Evolutionary conservation across 257 asterid species (phyloP).

Genomic region (Marsdenia floribunda): DNA sequence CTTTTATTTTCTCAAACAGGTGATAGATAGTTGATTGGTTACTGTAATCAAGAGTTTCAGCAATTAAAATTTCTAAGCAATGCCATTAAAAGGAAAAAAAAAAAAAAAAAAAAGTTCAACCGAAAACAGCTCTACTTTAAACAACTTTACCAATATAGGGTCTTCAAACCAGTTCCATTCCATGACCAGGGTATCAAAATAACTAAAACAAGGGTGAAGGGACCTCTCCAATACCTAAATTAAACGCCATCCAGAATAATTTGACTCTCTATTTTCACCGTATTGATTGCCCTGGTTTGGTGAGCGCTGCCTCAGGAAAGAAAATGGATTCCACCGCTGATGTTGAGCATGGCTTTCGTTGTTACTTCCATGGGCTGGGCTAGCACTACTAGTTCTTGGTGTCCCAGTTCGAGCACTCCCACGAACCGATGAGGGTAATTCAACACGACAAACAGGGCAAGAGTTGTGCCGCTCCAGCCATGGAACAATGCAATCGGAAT

Average conservation of each 20-base stretch:
- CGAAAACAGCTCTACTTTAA: too few species aligned
- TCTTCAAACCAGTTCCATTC: slow-evolving; percentile 3
- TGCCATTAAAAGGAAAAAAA: too few species aligned
- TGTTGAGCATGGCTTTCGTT: too few species aligned
- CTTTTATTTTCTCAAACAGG: too few species aligned
- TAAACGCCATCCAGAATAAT: slow-evolving; percentile 38
- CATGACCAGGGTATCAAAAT: slow-evolving; percentile 4
- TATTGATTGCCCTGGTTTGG: slow-evolving; percentile 40
- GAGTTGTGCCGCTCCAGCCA: slow-evolving; percentile 57
- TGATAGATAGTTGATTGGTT: too few species aligned
- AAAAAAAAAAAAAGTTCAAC: too few species aligned
- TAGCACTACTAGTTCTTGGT: too few species aligned
- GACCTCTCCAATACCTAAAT: slow-evolving; percentile 31
- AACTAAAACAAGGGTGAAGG: slow-evolving; percentile 14
- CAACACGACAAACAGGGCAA: slow-evolving; percentile 60
- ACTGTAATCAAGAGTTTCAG: too few species aligned
- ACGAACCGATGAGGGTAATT: slow-evolving; percentile 32
- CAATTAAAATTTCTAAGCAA: too few species aligned
- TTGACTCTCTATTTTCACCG: slow-evolving; percentile 30
- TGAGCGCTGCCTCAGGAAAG: slow-evolving; percentile 63
- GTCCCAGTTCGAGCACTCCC: slow-evolving; percentile 30
- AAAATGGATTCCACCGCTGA: slow-evolving; percentile 76
- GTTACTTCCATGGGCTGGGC: too few species aligned
- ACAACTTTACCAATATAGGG: background rate
- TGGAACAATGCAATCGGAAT: slow-evolving; percentile 50